Percentiles rank a stretch among this genome's conserved stretches.
These are phyloP conservation scores for Juncus inflexus DNA, from an alignment of 176 grass and related monocot genomes.

Conservation along the genomic window DNA sequence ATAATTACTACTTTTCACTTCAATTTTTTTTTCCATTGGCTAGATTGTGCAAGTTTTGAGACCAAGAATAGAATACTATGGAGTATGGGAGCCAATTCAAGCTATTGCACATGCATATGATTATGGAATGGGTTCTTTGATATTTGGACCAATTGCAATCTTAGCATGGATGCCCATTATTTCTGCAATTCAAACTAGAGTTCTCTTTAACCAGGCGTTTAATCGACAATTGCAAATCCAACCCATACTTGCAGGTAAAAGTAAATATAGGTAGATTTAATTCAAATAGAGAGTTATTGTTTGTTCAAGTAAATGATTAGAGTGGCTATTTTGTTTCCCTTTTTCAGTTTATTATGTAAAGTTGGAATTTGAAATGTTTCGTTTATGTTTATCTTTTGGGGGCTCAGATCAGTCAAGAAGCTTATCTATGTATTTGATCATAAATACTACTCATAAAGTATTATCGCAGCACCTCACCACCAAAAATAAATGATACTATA, in stretches of 20 bases:
- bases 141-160: slow-evolving; percentile 69
- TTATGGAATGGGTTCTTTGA: slow-evolving; percentile 71
- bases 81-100: slow-evolving; percentile 80
- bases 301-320: background rate
- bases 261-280: slow-evolving; percentile 46
- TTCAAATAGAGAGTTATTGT: slow-evolving; percentile 7
- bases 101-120: slow-evolving; percentile 87
- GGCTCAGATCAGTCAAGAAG: no score
- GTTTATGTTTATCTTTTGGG: background rate
- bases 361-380: background rate
- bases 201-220: slow-evolving; percentile 94
- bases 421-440: no score
- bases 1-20: no score
- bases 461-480: no score
- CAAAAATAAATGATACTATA: no score
- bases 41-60: slow-evolving; percentile 89
- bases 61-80: slow-evolving; percentile 63
- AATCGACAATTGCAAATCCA: slow-evolving; percentile 72
- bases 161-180: slow-evolving; percentile 89
- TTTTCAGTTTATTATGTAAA: background rate
- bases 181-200: slow-evolving; percentile 87
- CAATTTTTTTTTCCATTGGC: background rate
- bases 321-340: background rate
- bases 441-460: no score
- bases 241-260: slow-evolving; percentile 72